Evolutionary conservation across 169 alveolate species (phyloP), one percentile per base, ranked within the genome.

Genomic region (Eimeria sp.): DNA sequence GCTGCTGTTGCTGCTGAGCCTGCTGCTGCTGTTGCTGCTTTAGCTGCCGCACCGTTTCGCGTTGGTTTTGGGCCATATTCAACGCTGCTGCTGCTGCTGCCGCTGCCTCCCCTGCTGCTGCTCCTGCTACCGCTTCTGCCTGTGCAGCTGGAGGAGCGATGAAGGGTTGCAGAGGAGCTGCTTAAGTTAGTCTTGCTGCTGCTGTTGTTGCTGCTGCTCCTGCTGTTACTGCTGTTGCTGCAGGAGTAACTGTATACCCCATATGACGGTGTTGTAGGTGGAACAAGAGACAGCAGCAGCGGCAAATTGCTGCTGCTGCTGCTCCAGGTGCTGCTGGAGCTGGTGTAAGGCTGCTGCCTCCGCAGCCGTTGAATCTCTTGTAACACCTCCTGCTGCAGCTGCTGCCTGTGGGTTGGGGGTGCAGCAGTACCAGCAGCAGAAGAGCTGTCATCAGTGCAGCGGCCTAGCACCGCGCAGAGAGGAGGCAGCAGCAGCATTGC

Each of bases 311-410:
- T 73, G 84, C 84, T 73, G 47, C 57, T 34, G 84, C 84, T 73
- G 84, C 84, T 34, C 51, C 84, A n/a, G 57, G 11, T 73, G 84
- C 84, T 73, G 84, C 84, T 73, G 84, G 57, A 73, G 84, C 34
- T 20, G 1, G 43, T 16, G 22, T 65, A 65, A 65, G 40, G 34
- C 76, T 65, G 76, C 40, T 27, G 76, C 76, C 76, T 9, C 80
- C 25, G 78, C 83, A 4, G 63, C 63, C 63, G 63, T 16, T 54
- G 63, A 16, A 54, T 54, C 63, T 54, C 82, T 92, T 61, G 96
- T 93, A 22, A 93, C 93, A 16, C 54, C 83, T 78, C 67, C 83
- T 92, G 96, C 96, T 73, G 40, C 47, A 25, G 78, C 14, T 30
- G 30, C 78, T 67, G 78, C 7, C 43, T 13, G 14, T 30, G 30